Evolutionary conservation across 1,284 basidiomycete species (phyloP).

Genomic region (Moniliophthora roreri): DNA sequence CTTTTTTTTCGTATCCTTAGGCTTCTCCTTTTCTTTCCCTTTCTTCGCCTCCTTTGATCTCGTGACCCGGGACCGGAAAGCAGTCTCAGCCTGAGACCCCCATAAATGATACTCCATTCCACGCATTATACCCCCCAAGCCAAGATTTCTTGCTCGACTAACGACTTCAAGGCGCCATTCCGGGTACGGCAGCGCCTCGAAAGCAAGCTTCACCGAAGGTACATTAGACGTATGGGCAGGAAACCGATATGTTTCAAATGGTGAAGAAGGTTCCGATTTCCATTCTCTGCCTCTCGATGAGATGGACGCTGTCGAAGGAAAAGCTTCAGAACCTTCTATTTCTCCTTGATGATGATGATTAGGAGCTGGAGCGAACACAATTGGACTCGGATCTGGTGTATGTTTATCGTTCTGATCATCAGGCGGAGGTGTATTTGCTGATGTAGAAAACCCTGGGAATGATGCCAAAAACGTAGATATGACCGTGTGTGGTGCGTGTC

Average conservation of each 20-base stretch:
- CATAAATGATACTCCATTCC: constrained; percentile 50
- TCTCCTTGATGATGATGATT: background rate
- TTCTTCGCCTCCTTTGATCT: background rate
- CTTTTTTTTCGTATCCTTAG: background rate
- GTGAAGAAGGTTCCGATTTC: background rate
- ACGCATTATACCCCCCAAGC: constrained; percentile 51
- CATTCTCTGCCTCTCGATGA: no score
- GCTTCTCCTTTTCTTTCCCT: constrained; percentile 6
- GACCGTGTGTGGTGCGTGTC: constrained; percentile 41
- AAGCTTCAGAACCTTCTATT: no score
- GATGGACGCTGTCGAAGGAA: no score
- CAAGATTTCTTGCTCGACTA: constrained; percentile 50
- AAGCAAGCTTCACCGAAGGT: constrained; percentile 12
- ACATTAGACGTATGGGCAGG: background rate
- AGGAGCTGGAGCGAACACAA: constrained; percentile 4
- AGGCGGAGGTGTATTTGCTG: constrained; percentile 2
- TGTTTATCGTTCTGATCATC: background rate
- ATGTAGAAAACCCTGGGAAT: constrained; percentile 20
- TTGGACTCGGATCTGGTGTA: background rate
- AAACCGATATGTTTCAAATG: background rate
- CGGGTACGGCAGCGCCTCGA: constrained; percentile 52
- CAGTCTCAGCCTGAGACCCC: constrained; percentile 12
- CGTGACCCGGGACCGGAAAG: background rate
- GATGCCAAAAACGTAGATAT: constrained; percentile 47
- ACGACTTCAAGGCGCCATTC: constrained; percentile 57